Base-by-base conservation (phyloP, 768 basidiomycete genomes). In the Leccinum disarticulatum region DNA sequence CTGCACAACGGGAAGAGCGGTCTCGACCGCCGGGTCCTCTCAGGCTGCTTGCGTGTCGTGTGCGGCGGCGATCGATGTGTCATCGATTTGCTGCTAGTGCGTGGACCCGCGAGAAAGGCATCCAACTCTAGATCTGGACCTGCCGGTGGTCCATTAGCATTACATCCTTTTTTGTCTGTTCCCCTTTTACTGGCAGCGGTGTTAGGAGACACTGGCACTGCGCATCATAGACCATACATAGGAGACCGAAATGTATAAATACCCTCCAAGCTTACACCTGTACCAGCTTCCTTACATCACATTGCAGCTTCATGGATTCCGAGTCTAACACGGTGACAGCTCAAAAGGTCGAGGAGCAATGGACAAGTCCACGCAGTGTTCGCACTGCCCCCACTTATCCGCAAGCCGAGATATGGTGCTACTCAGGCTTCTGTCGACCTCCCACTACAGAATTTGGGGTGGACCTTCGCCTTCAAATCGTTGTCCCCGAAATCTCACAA, bases 41-140 rank as follows among this genome's bases (percentile, higher is more conserved):
- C n/a, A n/a, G n/a, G n/a, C n/a, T 15, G 76, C 77, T 47, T 81
- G 81, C 3, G 74, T 67, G 22, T 52, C 35, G 14, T 62, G 65
- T 49, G 53, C 28, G 19, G 65, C 65, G 30, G 60, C 52, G 1
- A 66, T 41, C 22, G 66, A 66, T 15, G 72, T 68, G 2, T 22
- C 22, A 22, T 22, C 63, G 61, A 52, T 64, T 72, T 27, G 70
- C 70, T 63, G 90, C 22, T 22, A 22, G 22, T 22, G 22, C 86
- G 3, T 70, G 65, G 54, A 85, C 80, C 68, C 87, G 77, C 77
- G 35, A 93, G 75, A 68, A 90, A 85, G 11, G 78, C 80, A 67
- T 93, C 89, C 57, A 92, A 70, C 27, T 73, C 69, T 51, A 69
- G 72, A 48, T 69, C n/a, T n/a, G n/a, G n/a, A n/a, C n/a, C 68